phyloP scores from a whole-genome alignment of 2,329 filamentous ascomycete species.

The Colletotrichum acutatum region DNA sequence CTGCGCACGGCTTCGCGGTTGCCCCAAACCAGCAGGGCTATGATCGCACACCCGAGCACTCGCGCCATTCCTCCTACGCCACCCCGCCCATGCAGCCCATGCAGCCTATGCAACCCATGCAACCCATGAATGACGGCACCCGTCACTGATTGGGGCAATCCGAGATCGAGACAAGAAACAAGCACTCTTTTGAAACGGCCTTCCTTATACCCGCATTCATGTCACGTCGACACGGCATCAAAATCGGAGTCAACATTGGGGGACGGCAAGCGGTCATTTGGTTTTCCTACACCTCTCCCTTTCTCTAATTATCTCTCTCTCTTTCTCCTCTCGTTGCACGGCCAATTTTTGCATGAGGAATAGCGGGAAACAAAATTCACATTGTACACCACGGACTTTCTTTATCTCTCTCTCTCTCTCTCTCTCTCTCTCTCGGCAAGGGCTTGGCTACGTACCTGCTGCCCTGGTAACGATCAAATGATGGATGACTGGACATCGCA shows the following conservation, averaged over 20 bases:
- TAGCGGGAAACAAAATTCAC: slow-evolving; percentile 12
- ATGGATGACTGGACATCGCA: slow-evolving; percentile 35
- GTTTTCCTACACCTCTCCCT: slow-evolving; percentile 19
- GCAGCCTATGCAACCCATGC: slow-evolving; percentile 28
- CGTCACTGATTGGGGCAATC: slow-evolving; percentile 26
- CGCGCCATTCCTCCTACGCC: slow-evolving; percentile 17
- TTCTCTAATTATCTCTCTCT: not conserved
- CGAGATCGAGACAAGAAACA: slow-evolving; percentile 19
- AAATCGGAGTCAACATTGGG: slow-evolving; percentile 29
- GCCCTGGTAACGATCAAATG: slow-evolving; percentile 9
- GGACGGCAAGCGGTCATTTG: slow-evolving; percentile 36
- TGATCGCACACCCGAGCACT: slow-evolving; percentile 28
- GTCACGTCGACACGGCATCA: slow-evolving; percentile 30
- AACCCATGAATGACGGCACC: slow-evolving; percentile 18
- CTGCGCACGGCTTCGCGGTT: slow-evolving; percentile 33
- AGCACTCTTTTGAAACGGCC: slow-evolving; percentile 32
- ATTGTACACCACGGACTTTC: slow-evolving; percentile 23
- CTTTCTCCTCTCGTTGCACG: slow-evolving; percentile 26
- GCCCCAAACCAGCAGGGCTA: slow-evolving; percentile 32
- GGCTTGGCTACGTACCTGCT: slow-evolving; percentile 12
- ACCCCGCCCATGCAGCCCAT: slow-evolving; percentile 26
- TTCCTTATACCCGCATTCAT: slow-evolving; percentile 27
- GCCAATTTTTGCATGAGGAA: slow-evolving; percentile 19
- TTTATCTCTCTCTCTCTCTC: slow-evolving; percentile 20
- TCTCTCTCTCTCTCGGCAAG: slow-evolving; percentile 12